Conservation (phyloP, 352 stramenopile species). For the Phytophthora megakarya region DNA sequence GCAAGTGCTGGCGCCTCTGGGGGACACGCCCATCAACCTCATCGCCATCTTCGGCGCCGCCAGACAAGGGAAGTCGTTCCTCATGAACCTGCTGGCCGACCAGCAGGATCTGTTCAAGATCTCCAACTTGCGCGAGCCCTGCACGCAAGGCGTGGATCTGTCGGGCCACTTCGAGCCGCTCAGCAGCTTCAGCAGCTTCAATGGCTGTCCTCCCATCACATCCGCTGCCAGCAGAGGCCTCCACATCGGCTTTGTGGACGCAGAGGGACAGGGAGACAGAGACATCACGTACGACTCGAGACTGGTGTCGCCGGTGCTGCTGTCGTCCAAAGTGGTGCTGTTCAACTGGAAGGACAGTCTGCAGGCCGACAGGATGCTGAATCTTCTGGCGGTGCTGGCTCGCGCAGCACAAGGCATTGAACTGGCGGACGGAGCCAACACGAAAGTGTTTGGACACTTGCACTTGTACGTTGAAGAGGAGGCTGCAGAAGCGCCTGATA, state of each 20-base stretch:
- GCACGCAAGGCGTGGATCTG: conserved; percentile 85
- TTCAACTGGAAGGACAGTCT: conserved; percentile 92
- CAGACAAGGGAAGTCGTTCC: conserved; percentile 84
- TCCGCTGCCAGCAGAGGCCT: conserved; percentile 43
- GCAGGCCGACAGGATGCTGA: conserved; percentile 85
- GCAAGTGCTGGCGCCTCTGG: conserved; percentile 67
- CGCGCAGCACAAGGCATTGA: conserved; percentile 85
- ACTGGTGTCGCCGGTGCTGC: conserved; percentile 80
- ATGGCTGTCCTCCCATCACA: conserved; percentile 53
- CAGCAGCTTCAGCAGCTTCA: conserved; percentile 68
- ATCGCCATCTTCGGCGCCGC: conserved; percentile 88
- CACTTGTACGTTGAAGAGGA: conserved; percentile 78
- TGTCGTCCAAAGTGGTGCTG: conserved; percentile 87
- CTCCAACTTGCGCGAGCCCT: conserved; percentile 85
- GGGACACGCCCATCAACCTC: conserved; percentile 73
- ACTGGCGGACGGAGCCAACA: conserved; percentile 70
- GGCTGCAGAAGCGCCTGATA: too few species aligned
- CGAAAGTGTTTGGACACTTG: conserved; percentile 88
- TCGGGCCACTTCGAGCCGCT: conserved; percentile 80
- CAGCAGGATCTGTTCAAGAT: conserved; percentile 90
- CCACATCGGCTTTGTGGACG: conserved; percentile 86
- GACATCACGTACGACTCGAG: conserved; percentile 89
- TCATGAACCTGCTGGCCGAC: conserved; percentile 88
- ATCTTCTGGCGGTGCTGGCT: conserved; percentile 78
- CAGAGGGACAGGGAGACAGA: conserved; percentile 82